Evolutionary conservation across 1,284 basidiomycete species (phyloP).

Genomic region (Malassezia obtusa): DNA sequence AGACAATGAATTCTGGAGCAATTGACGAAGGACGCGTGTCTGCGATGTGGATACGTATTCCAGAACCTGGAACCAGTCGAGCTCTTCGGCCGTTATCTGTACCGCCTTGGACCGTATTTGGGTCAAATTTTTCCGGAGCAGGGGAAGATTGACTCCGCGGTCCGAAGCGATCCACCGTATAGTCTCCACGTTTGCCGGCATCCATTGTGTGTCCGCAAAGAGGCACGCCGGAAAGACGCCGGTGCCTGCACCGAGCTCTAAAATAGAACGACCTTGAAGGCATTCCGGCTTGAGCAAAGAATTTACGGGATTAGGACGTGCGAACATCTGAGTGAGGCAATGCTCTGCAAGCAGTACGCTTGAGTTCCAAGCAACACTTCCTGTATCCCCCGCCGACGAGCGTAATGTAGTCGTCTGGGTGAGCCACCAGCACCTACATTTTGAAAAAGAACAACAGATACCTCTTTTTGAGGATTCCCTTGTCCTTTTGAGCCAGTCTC

Average conservation of each 20-base stretch:
- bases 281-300: slow-evolving; percentile 14
- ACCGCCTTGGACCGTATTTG: background rate
- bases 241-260: slow-evolving; percentile 43
- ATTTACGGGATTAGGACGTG: too few relatives aligned
- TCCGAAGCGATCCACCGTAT: slow-evolving; percentile 37
- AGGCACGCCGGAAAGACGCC: slow-evolving; percentile 31
- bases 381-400: slow-evolving; percentile 32
- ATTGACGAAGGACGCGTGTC: background rate
- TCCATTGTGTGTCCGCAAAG: slow-evolving; percentile 5
- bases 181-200: background rate
- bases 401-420: slow-evolving; percentile 34
- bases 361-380: slow-evolving; percentile 38
- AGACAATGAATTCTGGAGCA: background rate
- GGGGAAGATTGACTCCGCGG: slow-evolving; percentile 23
- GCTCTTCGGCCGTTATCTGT: background rate
- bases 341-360: slow-evolving; percentile 24
- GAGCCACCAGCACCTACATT: slow-evolving; percentile 4
- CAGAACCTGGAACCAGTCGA: background rate
- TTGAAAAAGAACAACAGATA: too few relatives aligned
- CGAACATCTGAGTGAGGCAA: slow-evolving; percentile 4
- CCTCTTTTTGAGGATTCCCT: too few relatives aligned
- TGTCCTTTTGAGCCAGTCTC: too few relatives aligned
- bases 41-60: background rate
- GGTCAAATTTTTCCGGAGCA: slow-evolving; percentile 17
- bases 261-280: slow-evolving; percentile 16